Percentiles rank a stretch among this genome's conserved stretches.
Evolutionary conservation across 257 asterid genomes (phyloP).

Genomic region (Forsythia suspensa): DNA sequence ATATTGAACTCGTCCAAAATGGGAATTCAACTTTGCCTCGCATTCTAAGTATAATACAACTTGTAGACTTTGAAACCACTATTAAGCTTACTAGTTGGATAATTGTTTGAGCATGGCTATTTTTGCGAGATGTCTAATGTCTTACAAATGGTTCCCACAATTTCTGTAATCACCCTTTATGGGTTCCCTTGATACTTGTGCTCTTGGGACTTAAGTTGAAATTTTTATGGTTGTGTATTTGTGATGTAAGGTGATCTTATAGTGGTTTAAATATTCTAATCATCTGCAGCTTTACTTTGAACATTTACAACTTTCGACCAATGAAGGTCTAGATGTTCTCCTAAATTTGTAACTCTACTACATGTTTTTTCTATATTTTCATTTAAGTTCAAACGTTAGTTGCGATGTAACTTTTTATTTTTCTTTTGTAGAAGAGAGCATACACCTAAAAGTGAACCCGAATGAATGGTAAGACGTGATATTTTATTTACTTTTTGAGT

Average conservation of each 20-base stretch:
- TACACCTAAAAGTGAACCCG: constrained; percentile 43
- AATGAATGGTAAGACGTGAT: constrained; percentile 62
- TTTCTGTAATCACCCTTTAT: constrained; percentile 10
- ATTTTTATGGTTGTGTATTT: constrained; percentile 14
- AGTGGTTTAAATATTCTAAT: constrained; percentile 23
- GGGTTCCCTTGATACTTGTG: constrained; percentile 9
- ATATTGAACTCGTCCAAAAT: not conserved
- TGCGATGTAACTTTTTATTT: constrained; percentile 13
- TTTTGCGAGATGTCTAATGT: constrained; percentile 23
- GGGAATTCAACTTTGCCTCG: not conserved
- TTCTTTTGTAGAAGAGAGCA: constrained; percentile 58
- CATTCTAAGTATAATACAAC: not conserved
- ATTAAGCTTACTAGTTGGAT: constrained; percentile 1
- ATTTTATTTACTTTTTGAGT: constrained; percentile 8
- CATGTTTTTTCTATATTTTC: constrained; percentile 5
- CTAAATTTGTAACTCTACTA: constrained; percentile 62
- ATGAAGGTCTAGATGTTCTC: constrained; percentile 80
- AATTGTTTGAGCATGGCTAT: constrained; percentile 7
- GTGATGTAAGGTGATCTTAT: constrained; percentile 13
- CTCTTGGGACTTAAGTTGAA: not conserved
- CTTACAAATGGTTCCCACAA: constrained; percentile 7
- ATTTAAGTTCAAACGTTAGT: not conserved
- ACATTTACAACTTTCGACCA: constrained; percentile 66
- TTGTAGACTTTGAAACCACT: not conserved
- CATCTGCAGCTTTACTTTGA: constrained; percentile 72